These are phyloP conservation scores for Fragaria nilgerrensis DNA, from an alignment of 306 rosid genomes.

Conservation along the genomic window DNA sequence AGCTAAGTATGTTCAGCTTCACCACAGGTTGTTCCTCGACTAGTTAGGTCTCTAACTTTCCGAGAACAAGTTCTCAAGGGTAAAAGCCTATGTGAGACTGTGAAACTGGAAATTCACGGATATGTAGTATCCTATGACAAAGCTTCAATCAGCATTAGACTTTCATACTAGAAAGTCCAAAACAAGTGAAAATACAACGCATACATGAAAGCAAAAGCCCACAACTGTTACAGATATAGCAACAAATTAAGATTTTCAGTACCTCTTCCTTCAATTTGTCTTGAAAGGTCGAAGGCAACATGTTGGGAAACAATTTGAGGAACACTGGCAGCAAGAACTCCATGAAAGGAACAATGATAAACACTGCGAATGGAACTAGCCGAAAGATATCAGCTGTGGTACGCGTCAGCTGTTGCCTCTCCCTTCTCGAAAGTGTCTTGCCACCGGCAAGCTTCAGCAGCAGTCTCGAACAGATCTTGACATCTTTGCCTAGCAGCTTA, in stretches of 20 bases:
- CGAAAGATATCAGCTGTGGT: conserved; percentile 90
- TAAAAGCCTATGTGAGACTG: neutral
- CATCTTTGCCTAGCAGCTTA: conserved; percentile 79
- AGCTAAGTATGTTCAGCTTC: neutral
- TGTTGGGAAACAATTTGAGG: conserved; percentile 87
- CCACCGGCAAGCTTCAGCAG: conserved; percentile 87
- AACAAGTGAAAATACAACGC: neutral
- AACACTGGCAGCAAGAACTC: conserved; percentile 84
- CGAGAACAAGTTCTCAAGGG: neutral
- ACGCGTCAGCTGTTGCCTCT: conserved; percentile 84
- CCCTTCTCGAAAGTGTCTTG: conserved; percentile 90
- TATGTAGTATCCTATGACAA: neutral
- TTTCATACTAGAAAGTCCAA: neutral
- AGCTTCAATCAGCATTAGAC: neutral
- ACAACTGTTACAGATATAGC: neutral
- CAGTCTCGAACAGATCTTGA: conserved; percentile 80
- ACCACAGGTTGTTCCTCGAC: neutral
- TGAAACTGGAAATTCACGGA: neutral
- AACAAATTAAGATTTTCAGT: conserved; percentile 6
- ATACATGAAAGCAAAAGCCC: neutral
- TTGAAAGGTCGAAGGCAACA: conserved; percentile 94
- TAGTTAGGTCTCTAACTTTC: neutral
- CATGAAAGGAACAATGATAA: conserved; percentile 87
- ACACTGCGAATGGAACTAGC: conserved; percentile 90
- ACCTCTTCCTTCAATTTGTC: conserved; percentile 98